Percentiles rank a stretch among this genome's conserved stretches.
phyloP scores from a whole-genome alignment of 306 rosid genomes.

The Vicia faba region DNA sequence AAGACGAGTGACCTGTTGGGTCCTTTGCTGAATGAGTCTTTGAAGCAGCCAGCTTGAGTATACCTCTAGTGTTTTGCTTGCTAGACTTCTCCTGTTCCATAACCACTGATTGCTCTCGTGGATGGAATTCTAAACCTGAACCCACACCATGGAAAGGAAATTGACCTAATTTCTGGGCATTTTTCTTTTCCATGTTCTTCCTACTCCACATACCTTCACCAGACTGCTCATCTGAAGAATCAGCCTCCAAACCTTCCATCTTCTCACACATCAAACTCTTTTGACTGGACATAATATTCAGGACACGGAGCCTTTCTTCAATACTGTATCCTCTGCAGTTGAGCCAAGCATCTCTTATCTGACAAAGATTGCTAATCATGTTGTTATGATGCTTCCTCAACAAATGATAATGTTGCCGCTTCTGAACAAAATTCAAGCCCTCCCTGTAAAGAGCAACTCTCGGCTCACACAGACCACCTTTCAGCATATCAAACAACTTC shows the following conservation, averaged over 20 bases:
- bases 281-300: slow-evolving; percentile 80
- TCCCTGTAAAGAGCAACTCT: slow-evolving; percentile 96
- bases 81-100: slow-evolving; percentile 58
- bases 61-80: slow-evolving; percentile 76
- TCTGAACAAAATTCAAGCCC: slow-evolving; percentile 78
- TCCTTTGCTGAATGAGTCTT: slow-evolving; percentile 60
- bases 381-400: slow-evolving; percentile 88
- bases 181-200: slow-evolving; percentile 65
- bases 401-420: slow-evolving; percentile 80
- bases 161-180: slow-evolving; percentile 47
- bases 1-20: slow-evolving; percentile 40
- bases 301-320: slow-evolving; percentile 88
- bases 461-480: slow-evolving; percentile 97
- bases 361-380: slow-evolving; percentile 89
- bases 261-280: slow-evolving; percentile 90
- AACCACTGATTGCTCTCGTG: slow-evolving; percentile 43
- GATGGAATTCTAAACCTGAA: slow-evolving; percentile 51
- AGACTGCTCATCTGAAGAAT: slow-evolving; percentile 72
- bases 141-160: slow-evolving; percentile 55
- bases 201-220: slow-evolving; percentile 62
- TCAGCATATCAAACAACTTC: slow-evolving; percentile 79
- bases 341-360: slow-evolving; percentile 93
- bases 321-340: slow-evolving; percentile 89
- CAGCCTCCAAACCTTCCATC: slow-evolving; percentile 66
- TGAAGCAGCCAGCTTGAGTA: slow-evolving; percentile 67